Conservation (phyloP, 345 rosid genomes). For the Euphorbia tirucalli region DNA sequence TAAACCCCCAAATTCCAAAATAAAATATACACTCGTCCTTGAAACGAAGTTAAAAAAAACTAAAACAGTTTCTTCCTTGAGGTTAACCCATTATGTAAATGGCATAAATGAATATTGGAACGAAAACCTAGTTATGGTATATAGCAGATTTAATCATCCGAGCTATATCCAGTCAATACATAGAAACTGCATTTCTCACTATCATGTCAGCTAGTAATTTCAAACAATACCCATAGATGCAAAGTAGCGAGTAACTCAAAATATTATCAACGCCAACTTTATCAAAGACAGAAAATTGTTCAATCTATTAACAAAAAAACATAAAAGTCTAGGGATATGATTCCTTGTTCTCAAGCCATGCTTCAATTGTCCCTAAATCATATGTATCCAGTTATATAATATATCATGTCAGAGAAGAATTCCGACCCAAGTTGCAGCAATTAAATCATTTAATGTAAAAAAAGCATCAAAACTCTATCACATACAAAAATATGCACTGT, state of each 20-base stretch:
- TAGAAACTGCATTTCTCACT: not conserved
- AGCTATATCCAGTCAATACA: not conserved
- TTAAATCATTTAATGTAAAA: not conserved
- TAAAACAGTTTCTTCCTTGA: not conserved
- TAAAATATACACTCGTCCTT: not conserved
- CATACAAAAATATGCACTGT: not conserved
- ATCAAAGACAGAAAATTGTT: not conserved
- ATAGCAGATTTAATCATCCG: conserved; percentile 5
- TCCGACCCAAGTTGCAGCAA: not conserved
- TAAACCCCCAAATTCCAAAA: not conserved
- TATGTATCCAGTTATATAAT: not conserved
- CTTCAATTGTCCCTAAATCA: not conserved
- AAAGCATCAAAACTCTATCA: not conserved
- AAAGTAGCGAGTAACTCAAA: not conserved
- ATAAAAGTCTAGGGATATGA: not conserved
- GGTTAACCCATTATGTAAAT: not conserved
- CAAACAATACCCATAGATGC: not conserved
- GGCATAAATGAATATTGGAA: not conserved
- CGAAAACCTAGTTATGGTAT: not conserved
- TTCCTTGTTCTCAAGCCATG: not conserved
- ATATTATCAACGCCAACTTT: not conserved
- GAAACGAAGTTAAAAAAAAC: not conserved
- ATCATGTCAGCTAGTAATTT: not conserved
- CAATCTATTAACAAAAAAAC: not conserved
- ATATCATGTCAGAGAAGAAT: not conserved